Evolutionary conservation across 345 rosid species (phyloP).

Genomic region (Alliaria petiolata): DNA sequence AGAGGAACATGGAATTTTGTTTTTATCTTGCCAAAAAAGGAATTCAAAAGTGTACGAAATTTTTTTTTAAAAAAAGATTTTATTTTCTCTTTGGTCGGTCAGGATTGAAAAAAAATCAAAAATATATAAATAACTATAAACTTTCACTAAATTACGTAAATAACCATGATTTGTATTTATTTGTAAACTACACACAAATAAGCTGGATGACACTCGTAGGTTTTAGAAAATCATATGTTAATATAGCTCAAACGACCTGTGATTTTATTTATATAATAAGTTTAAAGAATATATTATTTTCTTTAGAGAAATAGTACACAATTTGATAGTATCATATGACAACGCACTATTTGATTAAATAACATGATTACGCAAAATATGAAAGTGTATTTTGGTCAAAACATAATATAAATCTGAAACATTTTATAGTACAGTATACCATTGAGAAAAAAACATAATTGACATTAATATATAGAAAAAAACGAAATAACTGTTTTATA

Average conservation of each 20-base stretch:
- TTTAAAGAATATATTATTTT: too few relatives aligned
- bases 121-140: not conserved
- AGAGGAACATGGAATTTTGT: not conserved
- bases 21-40: not conserved
- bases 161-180: not conserved
- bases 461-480: too few relatives aligned
- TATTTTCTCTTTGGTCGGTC: too few relatives aligned
- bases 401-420: not conserved
- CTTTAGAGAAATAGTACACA: too few relatives aligned
- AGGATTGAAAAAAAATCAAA: too few relatives aligned
- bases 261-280: not conserved
- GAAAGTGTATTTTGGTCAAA: not conserved
- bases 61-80: too few relatives aligned
- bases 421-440: not conserved
- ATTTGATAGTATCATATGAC: not conserved
- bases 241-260: not conserved
- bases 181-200: not conserved
- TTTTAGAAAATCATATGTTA: not conserved
- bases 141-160: not conserved
- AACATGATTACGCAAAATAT: not conserved
- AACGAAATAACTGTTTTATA: too few relatives aligned
- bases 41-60: conserved; percentile 3
- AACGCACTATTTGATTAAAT: too few relatives aligned
- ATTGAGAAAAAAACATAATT: not conserved
- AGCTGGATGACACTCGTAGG: not conserved